phyloP scores from a whole-genome alignment of 2,329 filamentous ascomycete species.

The Cytospora leucostoma region DNA sequence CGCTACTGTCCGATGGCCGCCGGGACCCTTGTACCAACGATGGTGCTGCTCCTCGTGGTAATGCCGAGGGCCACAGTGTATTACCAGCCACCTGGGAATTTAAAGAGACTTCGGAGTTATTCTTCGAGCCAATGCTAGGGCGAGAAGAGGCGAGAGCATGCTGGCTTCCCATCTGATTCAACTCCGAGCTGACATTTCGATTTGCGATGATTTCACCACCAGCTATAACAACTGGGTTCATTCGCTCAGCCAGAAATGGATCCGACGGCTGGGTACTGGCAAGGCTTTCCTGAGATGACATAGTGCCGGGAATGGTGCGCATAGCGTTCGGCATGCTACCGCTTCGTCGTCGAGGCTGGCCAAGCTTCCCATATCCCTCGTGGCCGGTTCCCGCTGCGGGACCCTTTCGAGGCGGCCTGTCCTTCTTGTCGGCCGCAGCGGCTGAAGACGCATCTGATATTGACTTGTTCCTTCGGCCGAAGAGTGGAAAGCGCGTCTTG shows the following conservation, averaged over 20 bases:
- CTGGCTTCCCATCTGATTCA: constrained; percentile 52
- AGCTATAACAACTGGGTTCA: constrained; percentile 67
- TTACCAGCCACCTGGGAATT: constrained; percentile 45
- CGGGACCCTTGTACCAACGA: constrained; percentile 36
- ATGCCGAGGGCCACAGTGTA: constrained; percentile 56
- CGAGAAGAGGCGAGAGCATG: constrained; percentile 47
- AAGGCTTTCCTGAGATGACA: constrained; percentile 55
- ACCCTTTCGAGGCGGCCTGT: constrained; percentile 67
- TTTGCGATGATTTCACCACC: constrained; percentile 65
- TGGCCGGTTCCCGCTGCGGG: constrained; percentile 92
- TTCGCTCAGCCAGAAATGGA: constrained; percentile 60
- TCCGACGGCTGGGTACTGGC: constrained; percentile 49
- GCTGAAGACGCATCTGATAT: constrained; percentile 46
- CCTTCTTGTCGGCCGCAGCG: constrained; percentile 52
- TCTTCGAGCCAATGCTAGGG: constrained; percentile 47
- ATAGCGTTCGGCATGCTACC: constrained; percentile 54
- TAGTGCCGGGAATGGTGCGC: constrained; percentile 46
- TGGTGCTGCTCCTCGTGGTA: constrained; percentile 43
- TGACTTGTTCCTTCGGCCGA: constrained; percentile 71
- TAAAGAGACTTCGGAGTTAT: constrained; percentile 44
- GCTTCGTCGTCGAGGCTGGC: constrained; percentile 63
- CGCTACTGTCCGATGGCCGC: constrained; percentile 58
- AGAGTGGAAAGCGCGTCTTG: constrained; percentile 72
- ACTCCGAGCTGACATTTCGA: constrained; percentile 53
- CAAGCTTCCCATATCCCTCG: constrained; percentile 76